Conservation (phyloP, 2,329 filamentous ascomycete species). For the Drechslerella coelobrocha region DNA sequence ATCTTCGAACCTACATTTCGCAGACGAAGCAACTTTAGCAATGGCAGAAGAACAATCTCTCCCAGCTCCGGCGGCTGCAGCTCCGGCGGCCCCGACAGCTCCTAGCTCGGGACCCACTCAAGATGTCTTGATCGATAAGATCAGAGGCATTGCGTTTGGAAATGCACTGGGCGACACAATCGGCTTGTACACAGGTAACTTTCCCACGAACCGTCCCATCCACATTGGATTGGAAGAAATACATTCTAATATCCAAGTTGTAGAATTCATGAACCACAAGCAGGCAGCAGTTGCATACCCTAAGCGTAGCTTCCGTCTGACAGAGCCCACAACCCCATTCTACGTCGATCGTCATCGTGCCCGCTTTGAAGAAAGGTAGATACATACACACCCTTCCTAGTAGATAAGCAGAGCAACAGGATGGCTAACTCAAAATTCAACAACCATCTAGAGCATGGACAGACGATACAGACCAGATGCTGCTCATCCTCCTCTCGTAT, state of each 20-base stretch:
- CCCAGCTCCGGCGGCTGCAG: conserved; percentile 42
- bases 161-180: conserved; percentile 65
- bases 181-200: conserved; percentile 62
- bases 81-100: conserved; percentile 54
- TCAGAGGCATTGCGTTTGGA: conserved; percentile 62
- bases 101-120: conserved; percentile 55
- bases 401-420: not conserved
- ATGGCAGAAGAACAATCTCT: conserved; percentile 23
- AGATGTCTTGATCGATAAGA: conserved; percentile 57
- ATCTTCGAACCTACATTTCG: too few species aligned
- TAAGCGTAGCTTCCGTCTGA: conserved; percentile 59
- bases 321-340: conserved; percentile 59
- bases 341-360: conserved; percentile 61
- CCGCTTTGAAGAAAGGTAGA: conserved; percentile 57
- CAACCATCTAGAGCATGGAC: conserved; percentile 62
- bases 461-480: conserved; percentile 65
- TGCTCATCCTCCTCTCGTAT: conserved; percentile 63
- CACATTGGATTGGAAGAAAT: not conserved
- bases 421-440: not conserved
- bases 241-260: not conserved
- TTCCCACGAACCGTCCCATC: not conserved
- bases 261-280: conserved; percentile 61
- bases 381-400: conserved; percentile 15
- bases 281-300: conserved; percentile 58
- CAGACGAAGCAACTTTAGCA: not conserved